Percentiles rank a stretch among this genome's conserved stretches.
Conservation (phyloP, 2,329 filamentous ascomycete species). For the Ophiostoma australiae region DNA sequence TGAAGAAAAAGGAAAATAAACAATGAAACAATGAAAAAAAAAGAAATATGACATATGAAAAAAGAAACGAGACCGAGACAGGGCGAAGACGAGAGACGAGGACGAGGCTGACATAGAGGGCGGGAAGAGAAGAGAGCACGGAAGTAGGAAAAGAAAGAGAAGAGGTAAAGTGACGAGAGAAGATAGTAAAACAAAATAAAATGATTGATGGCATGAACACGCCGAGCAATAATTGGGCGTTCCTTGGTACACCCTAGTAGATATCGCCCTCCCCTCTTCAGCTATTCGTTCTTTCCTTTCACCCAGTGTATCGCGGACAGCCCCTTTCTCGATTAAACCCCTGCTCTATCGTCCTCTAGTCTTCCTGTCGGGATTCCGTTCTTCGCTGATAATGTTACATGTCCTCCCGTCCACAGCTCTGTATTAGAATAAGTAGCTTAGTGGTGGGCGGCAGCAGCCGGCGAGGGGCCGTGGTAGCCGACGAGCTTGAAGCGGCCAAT, state of each 20-base stretch:
- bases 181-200: neutral
- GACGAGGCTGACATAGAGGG: no score
- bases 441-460: slow-evolving; percentile 55
- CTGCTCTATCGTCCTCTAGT: no score
- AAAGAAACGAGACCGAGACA: neutral
- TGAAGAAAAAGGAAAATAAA: neutral
- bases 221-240: neutral
- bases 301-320: neutral
- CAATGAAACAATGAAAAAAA: neutral
- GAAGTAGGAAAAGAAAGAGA: neutral
- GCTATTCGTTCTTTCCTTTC: neutral
- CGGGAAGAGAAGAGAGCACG: neutral
- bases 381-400: slow-evolving; percentile 13
- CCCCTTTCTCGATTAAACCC: neutral
- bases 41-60: neutral
- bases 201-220: neutral
- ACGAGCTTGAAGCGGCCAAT: slow-evolving; percentile 92
- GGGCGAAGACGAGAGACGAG: neutral
- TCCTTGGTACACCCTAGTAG: neutral
- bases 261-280: slow-evolving; percentile 5
- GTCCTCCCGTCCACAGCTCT: neutral
- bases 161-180: neutral
- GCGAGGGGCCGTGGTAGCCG: slow-evolving; percentile 70
- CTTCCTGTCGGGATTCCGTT: neutral
- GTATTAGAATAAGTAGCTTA: slow-evolving; percentile 34